Percentiles rank a stretch among this genome's conserved stretches.
Conservation (phyloP, 2,329 filamentous ascomycete species). For the Chaetothyriales sp. region DNA sequence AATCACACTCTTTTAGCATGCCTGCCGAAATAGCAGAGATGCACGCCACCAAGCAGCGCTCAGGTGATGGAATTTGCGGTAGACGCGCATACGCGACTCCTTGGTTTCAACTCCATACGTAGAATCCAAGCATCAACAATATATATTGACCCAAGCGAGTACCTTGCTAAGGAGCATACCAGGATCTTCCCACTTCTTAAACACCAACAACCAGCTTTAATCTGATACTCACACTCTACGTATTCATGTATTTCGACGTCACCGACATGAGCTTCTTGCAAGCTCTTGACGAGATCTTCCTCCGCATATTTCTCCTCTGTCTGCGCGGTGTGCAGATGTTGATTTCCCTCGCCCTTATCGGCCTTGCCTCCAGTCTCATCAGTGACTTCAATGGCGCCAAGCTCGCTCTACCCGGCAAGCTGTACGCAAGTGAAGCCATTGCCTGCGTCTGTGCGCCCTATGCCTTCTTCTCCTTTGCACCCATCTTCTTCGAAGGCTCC, state of each 20-base stretch:
- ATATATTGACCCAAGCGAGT: no score
- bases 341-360: conserved; percentile 8
- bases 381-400: conserved; percentile 9
- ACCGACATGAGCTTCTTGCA: conserved; percentile 9
- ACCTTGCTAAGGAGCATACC: no score
- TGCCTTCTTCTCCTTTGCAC: conserved; percentile 6
- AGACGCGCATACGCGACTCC: no score
- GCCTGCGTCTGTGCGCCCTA: conserved; percentile 8
- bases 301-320: conserved; percentile 8
- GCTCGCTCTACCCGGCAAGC: conserved; percentile 5
- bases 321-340: conserved; percentile 5
- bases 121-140: no score
- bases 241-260: conserved; percentile 8
- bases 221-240: neutral
- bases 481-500: conserved; percentile 10
- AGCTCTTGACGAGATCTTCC: conserved; percentile 11
- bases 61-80: no score
- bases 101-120: no score
- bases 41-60: no score
- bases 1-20: no score
- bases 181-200: no score
- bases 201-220: no score
- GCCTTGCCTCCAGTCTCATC: conserved; percentile 9
- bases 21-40: no score
- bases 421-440: conserved; percentile 5